Evolutionary conservation across 2,329 filamentous ascomycete species (phyloP).

Genomic region (Sporothrix variecibatus): DNA sequence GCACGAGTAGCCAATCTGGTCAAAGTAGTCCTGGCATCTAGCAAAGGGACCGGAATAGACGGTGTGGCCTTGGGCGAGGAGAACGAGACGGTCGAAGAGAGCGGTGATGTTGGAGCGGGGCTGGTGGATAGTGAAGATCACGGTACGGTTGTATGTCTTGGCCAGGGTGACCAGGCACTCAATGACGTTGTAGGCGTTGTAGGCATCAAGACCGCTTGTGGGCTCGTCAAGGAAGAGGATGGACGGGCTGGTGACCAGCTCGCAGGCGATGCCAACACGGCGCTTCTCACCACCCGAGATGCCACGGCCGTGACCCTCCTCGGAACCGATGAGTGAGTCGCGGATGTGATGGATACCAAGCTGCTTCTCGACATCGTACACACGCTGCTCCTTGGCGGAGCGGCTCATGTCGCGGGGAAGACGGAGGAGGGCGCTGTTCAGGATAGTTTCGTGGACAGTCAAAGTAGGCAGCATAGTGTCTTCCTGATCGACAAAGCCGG

Average conservation of each 20-base stretch:
- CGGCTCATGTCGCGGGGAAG: conserved; percentile 91
- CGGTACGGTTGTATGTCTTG: conserved; percentile 94
- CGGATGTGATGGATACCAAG: conserved; percentile 93
- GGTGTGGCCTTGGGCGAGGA: conserved; percentile 83
- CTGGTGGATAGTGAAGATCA: conserved; percentile 98
- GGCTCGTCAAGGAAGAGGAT: conserved; percentile 97
- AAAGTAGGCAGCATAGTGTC: conserved; percentile 95
- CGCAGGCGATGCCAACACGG: conserved; percentile 94
- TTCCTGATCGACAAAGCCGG: conserved; percentile 97
- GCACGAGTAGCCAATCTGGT: conserved; percentile 86
- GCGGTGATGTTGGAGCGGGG: conserved; percentile 98
- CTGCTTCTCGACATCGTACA: conserved; percentile 91
- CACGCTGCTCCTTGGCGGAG: conserved; percentile 84
- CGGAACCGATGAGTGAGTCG: conserved; percentile 92
- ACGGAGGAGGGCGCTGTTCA: conserved; percentile 88
- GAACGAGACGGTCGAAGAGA: conserved; percentile 89
- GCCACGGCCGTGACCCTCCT: conserved; percentile 89
- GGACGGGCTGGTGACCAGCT: conserved; percentile 94
- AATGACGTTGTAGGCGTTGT: conserved; percentile 96
- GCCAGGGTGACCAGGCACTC: conserved; percentile 93
- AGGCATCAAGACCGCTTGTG: conserved; percentile 93
- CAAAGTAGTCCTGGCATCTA: conserved; percentile 89
- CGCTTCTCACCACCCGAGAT: conserved; percentile 97
- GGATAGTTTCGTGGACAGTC: conserved; percentile 96
- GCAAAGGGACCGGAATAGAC: conserved; percentile 93